Evolutionary conservation across 2,329 filamentous ascomycete genomes (phyloP).

Genomic region (Pseudogymnoascus verrucosus): DNA sequence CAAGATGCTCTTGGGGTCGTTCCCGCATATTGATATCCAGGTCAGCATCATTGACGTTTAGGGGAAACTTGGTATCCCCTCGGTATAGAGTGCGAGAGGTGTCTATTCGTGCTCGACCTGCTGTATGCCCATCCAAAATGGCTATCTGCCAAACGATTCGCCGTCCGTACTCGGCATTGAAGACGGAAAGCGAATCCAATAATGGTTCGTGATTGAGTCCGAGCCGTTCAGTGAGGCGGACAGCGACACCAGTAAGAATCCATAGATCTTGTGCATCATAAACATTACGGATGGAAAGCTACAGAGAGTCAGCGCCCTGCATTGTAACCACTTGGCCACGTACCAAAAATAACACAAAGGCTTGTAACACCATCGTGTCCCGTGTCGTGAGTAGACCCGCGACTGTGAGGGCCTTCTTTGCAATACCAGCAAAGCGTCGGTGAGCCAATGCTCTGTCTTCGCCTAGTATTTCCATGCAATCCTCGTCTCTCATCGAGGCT

Average conservation of each 20-base stretch:
- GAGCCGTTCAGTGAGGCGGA: slow-evolving; percentile 42
- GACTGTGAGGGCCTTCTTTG: slow-evolving; percentile 58
- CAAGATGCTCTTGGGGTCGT: slow-evolving; percentile 32
- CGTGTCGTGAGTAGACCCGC: slow-evolving; percentile 57
- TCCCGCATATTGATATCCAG: slow-evolving; percentile 37
- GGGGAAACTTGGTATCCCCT: slow-evolving; percentile 41
- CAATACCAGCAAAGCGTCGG: slow-evolving; percentile 46
- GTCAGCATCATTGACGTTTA: slow-evolving; percentile 46
- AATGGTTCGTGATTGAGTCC: slow-evolving; percentile 38
- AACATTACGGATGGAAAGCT: slow-evolving; percentile 9
- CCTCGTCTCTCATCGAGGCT: slow-evolving; percentile 48
- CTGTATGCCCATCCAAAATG: slow-evolving; percentile 48
- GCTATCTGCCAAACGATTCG: slow-evolving; percentile 57
- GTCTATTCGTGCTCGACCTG: slow-evolving; percentile 45
- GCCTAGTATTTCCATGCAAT: slow-evolving; percentile 43
- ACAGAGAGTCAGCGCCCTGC: not conserved
- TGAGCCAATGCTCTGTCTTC: slow-evolving; percentile 44
- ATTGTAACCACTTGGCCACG: slow-evolving; percentile 20
- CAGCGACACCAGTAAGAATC: slow-evolving; percentile 39
- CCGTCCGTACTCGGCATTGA: slow-evolving; percentile 51
- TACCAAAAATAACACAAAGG: slow-evolving; percentile 59
- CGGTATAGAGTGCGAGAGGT: slow-evolving; percentile 34
- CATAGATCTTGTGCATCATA: slow-evolving; percentile 38
- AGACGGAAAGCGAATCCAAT: slow-evolving; percentile 32
- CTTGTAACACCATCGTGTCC: slow-evolving; percentile 59